Base-by-base conservation (phyloP, 164 flowering plant genomes). In the Magnolia sinica region DNA sequence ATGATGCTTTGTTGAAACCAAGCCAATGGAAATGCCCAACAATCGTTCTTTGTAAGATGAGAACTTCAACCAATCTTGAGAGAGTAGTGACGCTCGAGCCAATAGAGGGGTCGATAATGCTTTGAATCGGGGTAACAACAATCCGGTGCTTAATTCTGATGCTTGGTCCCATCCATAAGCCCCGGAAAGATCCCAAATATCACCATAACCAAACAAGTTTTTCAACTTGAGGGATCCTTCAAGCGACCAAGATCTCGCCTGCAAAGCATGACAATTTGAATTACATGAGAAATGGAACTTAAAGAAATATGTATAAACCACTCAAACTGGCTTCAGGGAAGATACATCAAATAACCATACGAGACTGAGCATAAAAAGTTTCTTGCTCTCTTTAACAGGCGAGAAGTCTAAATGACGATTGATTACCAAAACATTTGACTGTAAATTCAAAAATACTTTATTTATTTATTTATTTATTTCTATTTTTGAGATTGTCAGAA, bases 31-130 rank as follows among this genome's bases (percentile, higher is more conserved):
- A 49, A 95, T 80, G 49, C 99, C 98, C 79, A 91, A 79, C 11
- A 85, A 81, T 63, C 79, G 85, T 76, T 95, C 99, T 79, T 90
- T 92, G 85, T 91, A 95, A 59, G 99, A 95, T 31, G 98, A 92
- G 65, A 88, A 89, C 83, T 92, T 92, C 74, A 85, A 81, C 98
- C 97, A 93, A 81, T 95, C 98, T 87, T 92, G 95, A 29, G 99
- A 88, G 74, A 88, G 89, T 69, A 93, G 73, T 29, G 85, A 92
- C 73, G 85, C 52, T 71, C 99, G 88, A 66, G 90, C 95, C 18
- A 82, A 74, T 79, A 92, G 18, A 67, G 99, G 98, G 50, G 88
- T 82, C 14, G 71, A n/a, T 64, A 84, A 74, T 79, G 86, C 83
- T 83, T 80, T 92, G 75, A 95, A 80, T 82, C 90, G 85, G 23